phyloP scores from a whole-genome alignment of 305 asterid species.

The Fraxinus sp. region DNA sequence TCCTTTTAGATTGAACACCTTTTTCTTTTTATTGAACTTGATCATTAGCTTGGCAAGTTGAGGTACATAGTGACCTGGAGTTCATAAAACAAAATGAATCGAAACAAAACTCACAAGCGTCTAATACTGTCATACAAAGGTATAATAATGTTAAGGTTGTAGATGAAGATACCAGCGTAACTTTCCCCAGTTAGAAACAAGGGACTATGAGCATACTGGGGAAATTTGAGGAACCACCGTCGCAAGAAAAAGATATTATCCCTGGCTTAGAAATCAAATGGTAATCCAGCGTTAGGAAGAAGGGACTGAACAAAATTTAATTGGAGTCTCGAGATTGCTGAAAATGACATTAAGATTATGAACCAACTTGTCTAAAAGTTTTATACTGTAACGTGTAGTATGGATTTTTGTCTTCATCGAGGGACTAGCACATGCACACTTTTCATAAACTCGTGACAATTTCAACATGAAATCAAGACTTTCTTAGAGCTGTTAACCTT shows the following conservation, averaged over 20 bases:
- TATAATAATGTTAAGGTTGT: background rate
- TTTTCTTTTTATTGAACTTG: slow-evolving; percentile 45
- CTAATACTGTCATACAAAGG: background rate
- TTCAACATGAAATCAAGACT: background rate
- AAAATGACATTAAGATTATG: background rate
- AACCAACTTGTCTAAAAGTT: background rate
- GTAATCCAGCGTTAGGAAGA: slow-evolving; percentile 26
- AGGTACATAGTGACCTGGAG: slow-evolving; percentile 63
- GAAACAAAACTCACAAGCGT: background rate
- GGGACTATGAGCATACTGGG: slow-evolving; percentile 42
- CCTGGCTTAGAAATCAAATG: slow-evolving; percentile 37
- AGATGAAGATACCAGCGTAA: slow-evolving; percentile 51
- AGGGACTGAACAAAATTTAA: background rate
- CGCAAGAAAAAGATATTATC: slow-evolving; percentile 60
- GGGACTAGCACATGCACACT: background rate
- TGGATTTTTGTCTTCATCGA: background rate
- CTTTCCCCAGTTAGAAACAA: slow-evolving; percentile 67
- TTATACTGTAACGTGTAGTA: background rate
- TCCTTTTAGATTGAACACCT: slow-evolving; percentile 57
- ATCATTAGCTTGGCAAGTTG: slow-evolving; percentile 66
- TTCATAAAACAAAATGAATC: slow-evolving; percentile 17
- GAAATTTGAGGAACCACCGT: slow-evolving; percentile 61
- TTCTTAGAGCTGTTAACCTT: background rate
- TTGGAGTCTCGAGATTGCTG: background rate
- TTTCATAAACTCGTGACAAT: background rate